Percentiles rank a stretch among this genome's conserved stretches.
Evolutionary conservation across 2,329 filamentous ascomycete genomes (phyloP).

Genomic region (Neocatenulostroma microsporum): DNA sequence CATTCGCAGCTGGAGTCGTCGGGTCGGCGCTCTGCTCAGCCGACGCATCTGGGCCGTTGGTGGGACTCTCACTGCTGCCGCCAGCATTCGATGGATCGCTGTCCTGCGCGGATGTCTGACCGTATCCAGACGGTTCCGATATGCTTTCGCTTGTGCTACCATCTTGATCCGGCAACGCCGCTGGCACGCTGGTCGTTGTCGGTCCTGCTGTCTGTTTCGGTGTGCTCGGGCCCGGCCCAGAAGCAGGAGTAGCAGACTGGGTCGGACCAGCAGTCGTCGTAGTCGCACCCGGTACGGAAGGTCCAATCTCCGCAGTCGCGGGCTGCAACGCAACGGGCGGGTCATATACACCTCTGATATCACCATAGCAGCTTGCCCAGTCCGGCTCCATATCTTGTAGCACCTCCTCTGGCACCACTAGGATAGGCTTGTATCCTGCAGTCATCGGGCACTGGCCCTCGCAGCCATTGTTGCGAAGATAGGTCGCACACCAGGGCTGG

Average conservation of each 20-base stretch:
- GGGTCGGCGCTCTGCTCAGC: too few relatives aligned
- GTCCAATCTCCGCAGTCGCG: not conserved
- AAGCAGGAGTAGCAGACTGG: slow-evolving; percentile 2
- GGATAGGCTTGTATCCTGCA: slow-evolving; percentile 13
- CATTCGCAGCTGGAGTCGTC: too few relatives aligned
- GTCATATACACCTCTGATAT: slow-evolving; percentile 16
- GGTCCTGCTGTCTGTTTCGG: too few relatives aligned
- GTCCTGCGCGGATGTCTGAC: too few relatives aligned
- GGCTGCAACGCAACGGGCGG: slow-evolving; percentile 11
- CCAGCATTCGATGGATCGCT: too few relatives aligned
- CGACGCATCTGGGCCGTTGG: too few relatives aligned
- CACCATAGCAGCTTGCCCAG: slow-evolving; percentile 16
- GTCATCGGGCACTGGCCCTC: slow-evolving; percentile 13
- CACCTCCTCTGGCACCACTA: slow-evolving; percentile 13
- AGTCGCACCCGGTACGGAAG: slow-evolving; percentile 3
- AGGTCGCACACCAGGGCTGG: slow-evolving; percentile 14
- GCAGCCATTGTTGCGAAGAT: slow-evolving; percentile 6
- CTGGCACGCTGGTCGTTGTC: too few relatives aligned
- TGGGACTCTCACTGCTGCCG: too few relatives aligned
- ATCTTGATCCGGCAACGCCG: too few relatives aligned
- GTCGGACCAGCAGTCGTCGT: not conserved
- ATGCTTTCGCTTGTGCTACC: too few relatives aligned
- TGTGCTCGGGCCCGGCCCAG: not conserved
- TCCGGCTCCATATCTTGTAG: slow-evolving; percentile 11
- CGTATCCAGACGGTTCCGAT: too few relatives aligned